A percentile compares a stretch with the other conserved stretches of the same genome.
Evolutionary conservation across 2,329 filamentous ascomycete genomes (phyloP).

Genomic region (Rugonectria rugulosa): DNA sequence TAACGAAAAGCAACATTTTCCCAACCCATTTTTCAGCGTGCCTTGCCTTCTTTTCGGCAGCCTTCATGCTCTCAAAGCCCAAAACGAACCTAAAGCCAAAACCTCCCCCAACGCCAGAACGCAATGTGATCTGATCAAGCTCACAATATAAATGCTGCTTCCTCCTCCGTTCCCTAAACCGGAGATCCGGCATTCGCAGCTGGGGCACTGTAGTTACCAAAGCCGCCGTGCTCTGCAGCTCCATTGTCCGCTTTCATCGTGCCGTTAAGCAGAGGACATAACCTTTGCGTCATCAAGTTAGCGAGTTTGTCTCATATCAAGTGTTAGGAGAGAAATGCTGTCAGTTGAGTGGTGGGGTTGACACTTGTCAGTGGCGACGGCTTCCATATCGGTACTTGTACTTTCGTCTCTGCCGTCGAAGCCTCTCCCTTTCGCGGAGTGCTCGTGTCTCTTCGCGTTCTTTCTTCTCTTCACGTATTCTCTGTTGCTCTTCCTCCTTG

Average conservation of each 20-base stretch:
- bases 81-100: neutral
- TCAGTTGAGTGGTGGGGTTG: slow-evolving; percentile 21
- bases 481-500: slow-evolving; percentile 29
- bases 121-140: slow-evolving; percentile 11
- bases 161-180: slow-evolving; percentile 20
- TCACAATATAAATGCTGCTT: neutral
- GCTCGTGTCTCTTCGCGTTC: slow-evolving; percentile 22
- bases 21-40: slow-evolving; percentile 1
- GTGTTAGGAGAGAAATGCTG: slow-evolving; percentile 2
- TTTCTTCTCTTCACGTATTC: slow-evolving; percentile 23
- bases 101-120: slow-evolving; percentile 16
- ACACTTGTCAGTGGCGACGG: slow-evolving; percentile 28
- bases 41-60: neutral
- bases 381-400: slow-evolving; percentile 33
- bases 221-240: slow-evolving; percentile 64
- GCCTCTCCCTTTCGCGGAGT: slow-evolving; percentile 23
- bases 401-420: slow-evolving; percentile 26
- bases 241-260: slow-evolving; percentile 71
- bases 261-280: slow-evolving; percentile 86
- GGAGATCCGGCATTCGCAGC: slow-evolving; percentile 45
- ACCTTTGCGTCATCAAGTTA: slow-evolving; percentile 56
- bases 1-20: slow-evolving; percentile 11
- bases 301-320: slow-evolving; percentile 17
- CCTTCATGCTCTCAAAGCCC: neutral
- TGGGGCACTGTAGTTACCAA: slow-evolving; percentile 61